Evolutionary conservation across 768 basidiomycete species (phyloP).

Genomic region (Baorangia bicolor): DNA sequence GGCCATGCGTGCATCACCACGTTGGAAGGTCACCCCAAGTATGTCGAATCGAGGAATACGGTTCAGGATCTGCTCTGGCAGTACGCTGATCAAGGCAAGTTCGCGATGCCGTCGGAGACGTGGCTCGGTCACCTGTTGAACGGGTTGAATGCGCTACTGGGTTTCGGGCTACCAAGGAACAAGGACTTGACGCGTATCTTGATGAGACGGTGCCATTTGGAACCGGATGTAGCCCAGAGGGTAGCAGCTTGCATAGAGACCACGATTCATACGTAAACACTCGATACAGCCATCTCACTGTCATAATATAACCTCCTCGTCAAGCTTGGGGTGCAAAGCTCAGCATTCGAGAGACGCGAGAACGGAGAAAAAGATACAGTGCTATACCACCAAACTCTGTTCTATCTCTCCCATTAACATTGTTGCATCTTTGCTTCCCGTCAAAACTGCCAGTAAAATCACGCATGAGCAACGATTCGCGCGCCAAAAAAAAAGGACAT

Average conservation of each 20-base stretch:
- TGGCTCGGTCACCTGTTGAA: constrained; percentile 22
- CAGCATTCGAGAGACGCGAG: neutral
- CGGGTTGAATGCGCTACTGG: constrained; percentile 18
- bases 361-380: neutral
- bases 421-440: constrained; percentile 89
- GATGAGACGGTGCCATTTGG: constrained; percentile 25
- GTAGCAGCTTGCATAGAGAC: constrained; percentile 25
- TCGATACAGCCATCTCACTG: neutral
- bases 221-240: constrained; percentile 23
- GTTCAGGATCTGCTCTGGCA: constrained; percentile 22
- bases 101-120: constrained; percentile 21
- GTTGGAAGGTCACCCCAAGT: constrained; percentile 22
- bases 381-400: constrained; percentile 48
- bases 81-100: constrained; percentile 26
- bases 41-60: constrained; percentile 15
- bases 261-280: constrained; percentile 4
- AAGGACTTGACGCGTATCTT: constrained; percentile 23
- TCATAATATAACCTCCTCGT: neutral
- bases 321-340: neutral
- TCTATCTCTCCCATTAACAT: constrained; percentile 93
- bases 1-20: constrained; percentile 33
- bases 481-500: neutral
- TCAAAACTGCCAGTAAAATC: constrained; percentile 60
- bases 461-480: constrained; percentile 3
- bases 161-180: constrained; percentile 17